These are phyloP conservation scores for Tricholoma furcatifolium DNA, from an alignment of 768 basidiomycete species.

Conservation along the genomic window DNA sequence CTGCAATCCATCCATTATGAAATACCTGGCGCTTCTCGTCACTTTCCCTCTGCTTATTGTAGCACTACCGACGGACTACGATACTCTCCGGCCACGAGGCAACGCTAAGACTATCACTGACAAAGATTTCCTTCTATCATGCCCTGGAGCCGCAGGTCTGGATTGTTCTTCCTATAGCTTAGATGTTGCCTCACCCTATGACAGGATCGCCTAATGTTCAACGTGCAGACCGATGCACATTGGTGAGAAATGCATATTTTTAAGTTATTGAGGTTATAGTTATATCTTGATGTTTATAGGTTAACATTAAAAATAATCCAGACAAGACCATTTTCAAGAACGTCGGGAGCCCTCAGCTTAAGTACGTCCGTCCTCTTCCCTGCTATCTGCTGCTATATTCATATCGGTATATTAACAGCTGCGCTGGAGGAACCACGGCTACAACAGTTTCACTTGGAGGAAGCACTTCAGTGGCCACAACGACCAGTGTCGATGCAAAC, in stretches of 20 bases:
- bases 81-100: neutral
- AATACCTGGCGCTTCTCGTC: slow-evolving; percentile 2
- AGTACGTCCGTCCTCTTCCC: neutral
- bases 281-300: neutral
- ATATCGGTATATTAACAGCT: neutral
- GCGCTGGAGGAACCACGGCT: slow-evolving; percentile 10
- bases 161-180: neutral
- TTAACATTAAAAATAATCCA: slow-evolving; percentile 12
- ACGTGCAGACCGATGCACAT: slow-evolving; percentile 14
- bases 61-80: slow-evolving; percentile 2
- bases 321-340: slow-evolving; percentile 10
- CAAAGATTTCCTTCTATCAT: slow-evolving; percentile 11
- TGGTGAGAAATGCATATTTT: neutral
- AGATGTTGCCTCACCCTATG: neutral
- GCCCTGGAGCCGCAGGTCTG: slow-evolving; percentile 11
- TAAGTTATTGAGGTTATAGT: neutral
- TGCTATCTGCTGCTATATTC: neutral
- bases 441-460: slow-evolving; percentile 8
- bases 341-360: slow-evolving; percentile 10
- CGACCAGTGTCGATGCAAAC: slow-evolving; percentile 5
- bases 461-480: slow-evolving; percentile 4
- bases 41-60: slow-evolving; percentile 4
- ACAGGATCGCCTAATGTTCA: slow-evolving; percentile 10
- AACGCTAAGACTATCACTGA: neutral
- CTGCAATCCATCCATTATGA: neutral